phyloP scores from a whole-genome alignment of 345 rosid genomes.

The Kandelia obovata region DNA sequence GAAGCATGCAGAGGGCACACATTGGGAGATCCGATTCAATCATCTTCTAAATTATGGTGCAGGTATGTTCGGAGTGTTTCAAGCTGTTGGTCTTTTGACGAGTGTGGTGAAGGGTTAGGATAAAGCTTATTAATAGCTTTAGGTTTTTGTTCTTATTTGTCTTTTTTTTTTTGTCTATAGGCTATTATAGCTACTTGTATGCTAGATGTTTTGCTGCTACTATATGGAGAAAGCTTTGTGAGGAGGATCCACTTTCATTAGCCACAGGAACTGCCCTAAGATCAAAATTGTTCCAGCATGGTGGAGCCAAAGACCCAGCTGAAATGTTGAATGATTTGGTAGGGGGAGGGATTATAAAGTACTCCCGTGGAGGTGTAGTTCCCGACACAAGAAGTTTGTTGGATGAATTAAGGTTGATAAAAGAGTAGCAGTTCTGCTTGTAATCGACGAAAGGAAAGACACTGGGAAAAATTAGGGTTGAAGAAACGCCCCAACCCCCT shows the following conservation, averaged over 20 bases:
- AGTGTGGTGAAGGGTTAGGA: background rate
- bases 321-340: slow-evolving; percentile 63
- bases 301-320: slow-evolving; percentile 86
- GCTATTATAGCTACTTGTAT: slow-evolving; percentile 79
- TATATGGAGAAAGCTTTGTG: slow-evolving; percentile 73
- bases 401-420: slow-evolving; percentile 42
- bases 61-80: slow-evolving; percentile 37
- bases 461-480: too few relatives aligned
- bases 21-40: slow-evolving; percentile 79
- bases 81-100: background rate
- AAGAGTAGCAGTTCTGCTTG: slow-evolving; percentile 3
- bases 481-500: too few relatives aligned
- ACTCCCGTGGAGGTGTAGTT: slow-evolving; percentile 50
- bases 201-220: slow-evolving; percentile 88
- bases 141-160: background rate
- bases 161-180: slow-evolving; percentile 26
- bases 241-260: slow-evolving; percentile 79
- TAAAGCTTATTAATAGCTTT: background rate
- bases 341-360: slow-evolving; percentile 54
- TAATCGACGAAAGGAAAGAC: slow-evolving; percentile 8
- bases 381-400: slow-evolving; percentile 58
- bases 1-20: slow-evolving; percentile 84
- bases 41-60: slow-evolving; percentile 91
- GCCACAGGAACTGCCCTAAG: slow-evolving; percentile 65
- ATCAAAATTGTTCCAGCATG: slow-evolving; percentile 63